Base-by-base conservation (phyloP, 2,329 filamentous ascomycete genomes). In the Metarhizium brunneum region DNA sequence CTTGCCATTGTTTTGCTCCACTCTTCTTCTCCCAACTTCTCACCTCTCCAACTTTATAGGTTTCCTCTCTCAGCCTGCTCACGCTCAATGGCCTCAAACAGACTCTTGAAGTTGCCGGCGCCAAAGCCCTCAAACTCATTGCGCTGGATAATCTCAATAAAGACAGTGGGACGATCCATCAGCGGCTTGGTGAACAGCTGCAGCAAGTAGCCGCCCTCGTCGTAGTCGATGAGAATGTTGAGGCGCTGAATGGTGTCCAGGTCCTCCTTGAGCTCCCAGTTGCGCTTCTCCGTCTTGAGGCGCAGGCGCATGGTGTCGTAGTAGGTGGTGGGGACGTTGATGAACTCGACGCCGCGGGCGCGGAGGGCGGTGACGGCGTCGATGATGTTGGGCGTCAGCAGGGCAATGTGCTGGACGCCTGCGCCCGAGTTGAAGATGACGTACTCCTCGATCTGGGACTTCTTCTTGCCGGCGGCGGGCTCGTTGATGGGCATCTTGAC, bases 401-500 rank as follows among this genome's bases (percentile, higher is more conserved):
- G 82, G 13, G 92, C 92, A 62, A 96, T 94, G 74, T 96, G 92
- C 76, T 96, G 92, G 0, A 96, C 90, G 50, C 92, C 92, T 0
- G 92, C 77, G 1, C 92, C 92, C 52, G 86, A 83, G 76, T 96
- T 95, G 78, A 94, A 96, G 68, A 89, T 79, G 62, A 96, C 85
- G 68, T 87, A 92, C 75, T 96, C 92, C 71, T 96, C 92, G 63
- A 97, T 96, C 74, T 97, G 92, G 11, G 85, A 90, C 71, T 90
- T 89, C 73, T 90, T 92, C 76, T 94, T 94, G 57, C 92, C 92
- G 1, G 82, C 77, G 0, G 92, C 92, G 2, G 92, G 92, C 75
- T 96, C 92, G 77, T 96, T 96, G 81, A 97, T 95, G 65, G 92
- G 92, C 91, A 96, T 96, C 76, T 96, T 96, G 72, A 96, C 90